Percentiles rank a stretch among this genome's conserved stretches.
Evolutionary conservation across 2,329 filamentous ascomycete genomes (phyloP).

Genomic region (Cladobotryum mycophilum): DNA sequence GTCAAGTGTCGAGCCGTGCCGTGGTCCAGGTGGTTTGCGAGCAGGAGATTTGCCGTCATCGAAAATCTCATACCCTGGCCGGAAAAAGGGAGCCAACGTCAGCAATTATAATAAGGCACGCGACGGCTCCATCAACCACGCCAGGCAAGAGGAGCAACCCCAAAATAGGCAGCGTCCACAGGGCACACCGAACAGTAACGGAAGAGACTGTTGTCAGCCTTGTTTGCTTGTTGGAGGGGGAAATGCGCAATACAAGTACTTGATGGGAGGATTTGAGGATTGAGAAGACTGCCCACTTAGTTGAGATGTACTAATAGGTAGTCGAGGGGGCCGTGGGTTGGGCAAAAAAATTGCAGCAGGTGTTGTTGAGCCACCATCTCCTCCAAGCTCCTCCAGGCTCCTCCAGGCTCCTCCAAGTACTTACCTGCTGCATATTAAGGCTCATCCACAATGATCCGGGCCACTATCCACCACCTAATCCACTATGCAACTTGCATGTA

Average conservation of each 20-base stretch:
- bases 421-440: too few relatives aligned
- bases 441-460: too few relatives aligned
- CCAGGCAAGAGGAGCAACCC: constrained; percentile 1
- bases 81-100: constrained; percentile 2
- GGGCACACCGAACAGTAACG: too few relatives aligned
- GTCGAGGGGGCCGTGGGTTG: background rate
- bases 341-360: background rate
- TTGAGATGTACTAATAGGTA: background rate
- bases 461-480: too few relatives aligned
- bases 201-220: too few relatives aligned
- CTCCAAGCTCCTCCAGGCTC: background rate
- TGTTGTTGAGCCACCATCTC: background rate
- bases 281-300: too few relatives aligned
- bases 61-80: constrained; percentile 8
- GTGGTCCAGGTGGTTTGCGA: constrained; percentile 2
- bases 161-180: constrained; percentile 1
- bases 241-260: too few relatives aligned
- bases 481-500: too few relatives aligned
- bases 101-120: constrained; percentile 4
- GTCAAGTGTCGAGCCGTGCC: constrained; percentile 3
- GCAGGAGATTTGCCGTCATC: constrained; percentile 9
- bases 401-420: background rate
- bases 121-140: constrained; percentile 1
- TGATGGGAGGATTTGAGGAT: too few relatives aligned
- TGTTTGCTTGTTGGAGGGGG: too few relatives aligned